Percentiles rank a stretch among this genome's conserved stretches.
Evolutionary conservation across 768 basidiomycete genomes (phyloP).

Genomic region (Boletus sensibilis): DNA sequence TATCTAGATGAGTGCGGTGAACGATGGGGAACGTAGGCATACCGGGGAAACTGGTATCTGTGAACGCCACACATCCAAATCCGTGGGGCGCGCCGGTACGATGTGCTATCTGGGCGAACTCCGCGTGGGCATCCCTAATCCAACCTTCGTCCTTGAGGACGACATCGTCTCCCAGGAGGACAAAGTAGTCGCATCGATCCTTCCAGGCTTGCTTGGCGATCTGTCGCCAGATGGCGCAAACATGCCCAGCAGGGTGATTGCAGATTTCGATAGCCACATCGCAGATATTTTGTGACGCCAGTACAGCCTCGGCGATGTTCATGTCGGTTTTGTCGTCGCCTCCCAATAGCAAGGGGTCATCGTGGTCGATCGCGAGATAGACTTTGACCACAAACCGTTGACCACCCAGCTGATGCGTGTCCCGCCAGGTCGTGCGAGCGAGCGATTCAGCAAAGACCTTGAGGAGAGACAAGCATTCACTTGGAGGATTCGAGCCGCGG

Average conservation of each 20-base stretch:
- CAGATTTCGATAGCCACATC: slow-evolving; percentile 39
- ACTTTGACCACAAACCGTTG: slow-evolving; percentile 38
- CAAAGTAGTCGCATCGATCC: slow-evolving; percentile 49
- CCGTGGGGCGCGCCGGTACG: slow-evolving; percentile 39
- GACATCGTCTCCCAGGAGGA: slow-evolving; percentile 57
- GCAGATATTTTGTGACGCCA: slow-evolving; percentile 38
- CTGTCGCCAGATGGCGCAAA: slow-evolving; percentile 55
- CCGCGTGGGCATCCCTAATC: slow-evolving; percentile 43
- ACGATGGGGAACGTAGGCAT: slow-evolving; percentile 64
- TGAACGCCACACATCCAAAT: slow-evolving; percentile 59
- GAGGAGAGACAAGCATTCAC: slow-evolving; percentile 44
- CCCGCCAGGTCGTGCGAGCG: slow-evolving; percentile 44
- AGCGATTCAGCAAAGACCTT: slow-evolving; percentile 44
- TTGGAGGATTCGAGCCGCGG: slow-evolving; percentile 35
- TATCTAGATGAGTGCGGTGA: slow-evolving; percentile 54
- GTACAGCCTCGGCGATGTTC: slow-evolving; percentile 37
- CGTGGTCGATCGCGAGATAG: slow-evolving; percentile 54
- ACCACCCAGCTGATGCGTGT: slow-evolving; percentile 34
- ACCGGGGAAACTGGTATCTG: slow-evolving; percentile 52
- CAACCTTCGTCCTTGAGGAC: slow-evolving; percentile 50
- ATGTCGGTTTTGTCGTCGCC: slow-evolving; percentile 5
- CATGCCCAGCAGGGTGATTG: slow-evolving; percentile 42
- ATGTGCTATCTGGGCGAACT: slow-evolving; percentile 38
- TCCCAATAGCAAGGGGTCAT: slow-evolving; percentile 42
- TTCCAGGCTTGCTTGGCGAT: slow-evolving; percentile 48